Percentiles rank a stretch among this genome's conserved stretches.
phyloP scores from a whole-genome alignment of 1,139 yeast genomes.

The Kodamaea fungicola region DNA sequence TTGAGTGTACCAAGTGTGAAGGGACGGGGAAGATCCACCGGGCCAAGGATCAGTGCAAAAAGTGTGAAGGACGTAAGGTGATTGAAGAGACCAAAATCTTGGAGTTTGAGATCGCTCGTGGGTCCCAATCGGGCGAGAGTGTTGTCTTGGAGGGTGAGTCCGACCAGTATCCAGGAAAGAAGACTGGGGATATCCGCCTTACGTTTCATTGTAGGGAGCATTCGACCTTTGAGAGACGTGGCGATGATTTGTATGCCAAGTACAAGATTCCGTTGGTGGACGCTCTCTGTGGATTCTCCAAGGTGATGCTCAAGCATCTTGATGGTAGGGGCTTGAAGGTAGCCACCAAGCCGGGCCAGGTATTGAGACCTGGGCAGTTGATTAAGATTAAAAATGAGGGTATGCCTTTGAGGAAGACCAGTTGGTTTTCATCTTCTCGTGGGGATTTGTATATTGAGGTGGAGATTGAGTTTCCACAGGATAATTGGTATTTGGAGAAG shows the following conservation, averaged over 20 bases:
- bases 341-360: conserved; percentile 70
- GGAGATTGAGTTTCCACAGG: conserved; percentile 78
- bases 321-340: conserved; percentile 75
- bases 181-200: conserved; percentile 76
- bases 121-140: conserved; percentile 60
- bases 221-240: conserved; percentile 52
- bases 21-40: conserved; percentile 68
- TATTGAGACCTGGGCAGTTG: conserved; percentile 73
- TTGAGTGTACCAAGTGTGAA: conserved; percentile 65
- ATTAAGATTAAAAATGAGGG: conserved; percentile 75
- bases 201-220: conserved; percentile 49
- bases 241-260: conserved; percentile 61
- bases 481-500: conserved; percentile 73
- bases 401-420: conserved; percentile 59
- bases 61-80: conserved; percentile 65
- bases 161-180: conserved; percentile 72
- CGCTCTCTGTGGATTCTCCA: conserved; percentile 77
- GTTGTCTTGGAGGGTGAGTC: conserved; percentile 68
- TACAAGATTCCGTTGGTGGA: conserved; percentile 69
- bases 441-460: conserved; percentile 78
- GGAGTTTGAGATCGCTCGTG: conserved; percentile 75
- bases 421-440: conserved; percentile 32
- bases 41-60: conserved; percentile 71
- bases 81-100: conserved; percentile 67
- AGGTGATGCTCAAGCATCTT: conserved; percentile 65